Evolutionary conservation across 495 filamentous ascomycete genomes (phyloP).

Genomic region (Cairneyella variabilis): DNA sequence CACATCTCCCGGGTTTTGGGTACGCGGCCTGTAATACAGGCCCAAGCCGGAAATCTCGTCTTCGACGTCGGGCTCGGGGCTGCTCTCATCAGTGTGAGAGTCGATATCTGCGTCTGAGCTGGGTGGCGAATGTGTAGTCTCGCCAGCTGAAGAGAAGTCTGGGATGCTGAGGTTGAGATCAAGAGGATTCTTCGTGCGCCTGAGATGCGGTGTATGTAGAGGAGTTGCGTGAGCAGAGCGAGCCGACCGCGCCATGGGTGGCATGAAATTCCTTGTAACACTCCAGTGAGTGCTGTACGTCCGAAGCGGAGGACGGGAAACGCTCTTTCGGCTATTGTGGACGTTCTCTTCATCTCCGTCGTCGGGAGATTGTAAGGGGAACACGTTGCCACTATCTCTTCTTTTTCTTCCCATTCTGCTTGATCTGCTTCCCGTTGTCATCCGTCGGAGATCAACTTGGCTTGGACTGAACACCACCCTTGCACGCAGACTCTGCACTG

Average conservation of each 20-base stretch:
- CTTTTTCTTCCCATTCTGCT: conserved; percentile 11
- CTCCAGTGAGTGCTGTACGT: conserved; percentile 14
- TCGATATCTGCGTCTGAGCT: conserved; percentile 27
- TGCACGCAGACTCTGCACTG: conserved; percentile 71
- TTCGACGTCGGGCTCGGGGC: conserved; percentile 15
- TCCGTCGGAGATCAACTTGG: conserved; percentile 57
- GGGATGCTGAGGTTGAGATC: conserved; percentile 6
- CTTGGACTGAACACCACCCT: conserved; percentile 76
- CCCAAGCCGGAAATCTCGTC: conserved; percentile 1
- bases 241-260: neutral
- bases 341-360: conserved; percentile 10
- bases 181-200: neutral
- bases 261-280: neutral
- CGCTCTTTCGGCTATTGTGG: neutral
- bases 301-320: conserved; percentile 19
- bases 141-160: conserved; percentile 20
- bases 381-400: conserved; percentile 6
- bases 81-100: conserved; percentile 27
- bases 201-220: conserved; percentile 2
- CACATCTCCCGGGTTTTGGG: neutral
- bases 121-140: conserved; percentile 17
- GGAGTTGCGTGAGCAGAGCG: conserved; percentile 5
- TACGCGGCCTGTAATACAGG: neutral
- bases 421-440: conserved; percentile 28
- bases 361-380: neutral